A percentile compares a stretch with the other conserved stretches of the same genome.
phyloP scores from a whole-genome alignment of 31 red algal species.

The Odonthalia washingtoniensis region DNA sequence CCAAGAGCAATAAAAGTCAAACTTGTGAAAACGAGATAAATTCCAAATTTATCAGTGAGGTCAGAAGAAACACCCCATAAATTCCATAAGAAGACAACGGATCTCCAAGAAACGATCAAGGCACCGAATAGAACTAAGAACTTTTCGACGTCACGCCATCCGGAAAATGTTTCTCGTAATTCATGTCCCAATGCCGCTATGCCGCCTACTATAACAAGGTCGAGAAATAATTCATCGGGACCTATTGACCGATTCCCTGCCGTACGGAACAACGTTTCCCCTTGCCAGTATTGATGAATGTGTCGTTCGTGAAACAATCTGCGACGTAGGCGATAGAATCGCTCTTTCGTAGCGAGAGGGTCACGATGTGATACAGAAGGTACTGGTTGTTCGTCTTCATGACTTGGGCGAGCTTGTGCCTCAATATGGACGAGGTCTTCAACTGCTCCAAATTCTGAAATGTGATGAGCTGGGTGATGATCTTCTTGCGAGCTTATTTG shows the following conservation, averaged over 20 bases:
- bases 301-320: slow-evolving; percentile 55
- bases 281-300: slow-evolving; percentile 70
- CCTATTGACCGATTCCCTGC: slow-evolving; percentile 32
- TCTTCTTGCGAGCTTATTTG: too few species aligned
- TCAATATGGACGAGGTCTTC: slow-evolving; percentile 55
- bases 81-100: slow-evolving; percentile 66
- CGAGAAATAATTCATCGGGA: slow-evolving; percentile 71
- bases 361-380: background rate
- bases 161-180: slow-evolving; percentile 57
- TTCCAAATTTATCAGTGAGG: slow-evolving; percentile 56
- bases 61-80: slow-evolving; percentile 62
- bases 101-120: slow-evolving; percentile 67
- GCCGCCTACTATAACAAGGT: slow-evolving; percentile 70
- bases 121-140: slow-evolving; percentile 76
- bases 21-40: slow-evolving; percentile 48
- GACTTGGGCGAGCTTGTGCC: background rate
- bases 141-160: slow-evolving; percentile 67
- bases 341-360: background rate
- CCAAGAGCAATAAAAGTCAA: slow-evolving; percentile 73
- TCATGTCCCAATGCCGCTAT: slow-evolving; percentile 80
- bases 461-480: slow-evolving; percentile 45
- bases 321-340: slow-evolving; percentile 7
- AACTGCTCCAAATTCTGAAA: slow-evolving; percentile 67
- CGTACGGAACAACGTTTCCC: slow-evolving; percentile 55
- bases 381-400: slow-evolving; percentile 28